Percentiles rank a stretch among this genome's conserved stretches.
phyloP scores from a whole-genome alignment of 371 early-diverging fungal genomes.

The Neoconidiobolus thromboides region DNA sequence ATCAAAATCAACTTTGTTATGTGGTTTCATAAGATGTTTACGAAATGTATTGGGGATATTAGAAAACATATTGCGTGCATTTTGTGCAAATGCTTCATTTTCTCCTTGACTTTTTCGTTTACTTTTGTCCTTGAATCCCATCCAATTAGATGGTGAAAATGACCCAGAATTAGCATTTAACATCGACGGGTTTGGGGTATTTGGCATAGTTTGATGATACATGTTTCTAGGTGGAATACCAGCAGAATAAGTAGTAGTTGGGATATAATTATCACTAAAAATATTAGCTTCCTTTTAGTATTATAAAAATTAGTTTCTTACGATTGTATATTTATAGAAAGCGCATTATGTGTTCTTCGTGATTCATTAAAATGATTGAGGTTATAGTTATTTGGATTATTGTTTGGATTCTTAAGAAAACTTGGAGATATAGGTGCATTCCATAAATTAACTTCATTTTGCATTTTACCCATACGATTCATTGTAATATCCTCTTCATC shows the following conservation, averaged over 20 bases:
- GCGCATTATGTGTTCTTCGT: neutral
- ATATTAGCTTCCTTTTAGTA: neutral
- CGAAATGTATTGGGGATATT: neutral
- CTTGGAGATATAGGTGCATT: neutral
- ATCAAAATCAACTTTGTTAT: neutral
- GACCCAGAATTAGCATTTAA: neutral
- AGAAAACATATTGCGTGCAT: neutral
- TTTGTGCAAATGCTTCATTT: neutral
- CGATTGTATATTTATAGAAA: neutral
- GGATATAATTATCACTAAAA: neutral
- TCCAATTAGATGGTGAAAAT: neutral
- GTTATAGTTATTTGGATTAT: neutral
- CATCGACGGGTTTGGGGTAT: neutral
- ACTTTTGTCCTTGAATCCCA: neutral
- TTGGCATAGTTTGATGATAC: neutral
- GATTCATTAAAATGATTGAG: neutral
- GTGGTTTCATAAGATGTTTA: slow-evolving; percentile 1
- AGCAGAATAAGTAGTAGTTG: neutral
- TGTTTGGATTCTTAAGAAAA: neutral
- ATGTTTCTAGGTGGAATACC: neutral
- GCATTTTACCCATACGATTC: neutral
- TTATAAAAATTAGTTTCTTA: neutral
- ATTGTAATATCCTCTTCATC: neutral
- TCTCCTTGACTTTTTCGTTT: slow-evolving; percentile 1
- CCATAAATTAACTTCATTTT: neutral